A percentile compares a stretch with the other conserved stretches of the same genome.
These are phyloP conservation scores for Picea glauca DNA, from an alignment of 75 land plant species.

Conservation along the genomic window DNA sequence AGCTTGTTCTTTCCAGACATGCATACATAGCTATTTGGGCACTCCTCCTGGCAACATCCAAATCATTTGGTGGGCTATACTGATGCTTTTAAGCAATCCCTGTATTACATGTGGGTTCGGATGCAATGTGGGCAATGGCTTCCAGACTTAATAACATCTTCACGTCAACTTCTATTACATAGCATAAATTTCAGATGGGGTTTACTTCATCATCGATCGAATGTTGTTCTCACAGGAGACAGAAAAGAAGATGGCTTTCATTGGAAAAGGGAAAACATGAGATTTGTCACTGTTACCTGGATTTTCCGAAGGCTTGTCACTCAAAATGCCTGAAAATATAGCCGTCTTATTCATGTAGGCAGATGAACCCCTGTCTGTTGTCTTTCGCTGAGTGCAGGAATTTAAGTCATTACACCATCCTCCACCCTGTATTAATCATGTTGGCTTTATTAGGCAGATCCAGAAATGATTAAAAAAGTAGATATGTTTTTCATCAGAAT, in stretches of 20 bases:
- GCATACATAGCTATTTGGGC: background rate
- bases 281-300: conserved; percentile 34
- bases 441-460: background rate
- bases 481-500: too few relatives aligned
- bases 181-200: background rate
- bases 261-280: background rate
- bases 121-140: background rate
- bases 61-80: too few relatives aligned
- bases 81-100: background rate
- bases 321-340: conserved; percentile 75
- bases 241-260: background rate
- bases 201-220: background rate
- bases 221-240: background rate
- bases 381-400: conserved; percentile 60
- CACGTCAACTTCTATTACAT: background rate
- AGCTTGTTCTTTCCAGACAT: background rate
- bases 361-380: conserved; percentile 74
- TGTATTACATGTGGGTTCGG: background rate
- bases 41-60: background rate
- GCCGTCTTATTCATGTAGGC: conserved; percentile 59
- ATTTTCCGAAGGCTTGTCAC: conserved; percentile 63
- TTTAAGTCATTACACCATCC: conserved; percentile 79
- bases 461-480: too few relatives aligned
- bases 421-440: conserved; percentile 46
- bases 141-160: background rate